Conservation (phyloP, 2,329 filamentous ascomycete genomes). For the Sclerotinia spermophila region DNA sequence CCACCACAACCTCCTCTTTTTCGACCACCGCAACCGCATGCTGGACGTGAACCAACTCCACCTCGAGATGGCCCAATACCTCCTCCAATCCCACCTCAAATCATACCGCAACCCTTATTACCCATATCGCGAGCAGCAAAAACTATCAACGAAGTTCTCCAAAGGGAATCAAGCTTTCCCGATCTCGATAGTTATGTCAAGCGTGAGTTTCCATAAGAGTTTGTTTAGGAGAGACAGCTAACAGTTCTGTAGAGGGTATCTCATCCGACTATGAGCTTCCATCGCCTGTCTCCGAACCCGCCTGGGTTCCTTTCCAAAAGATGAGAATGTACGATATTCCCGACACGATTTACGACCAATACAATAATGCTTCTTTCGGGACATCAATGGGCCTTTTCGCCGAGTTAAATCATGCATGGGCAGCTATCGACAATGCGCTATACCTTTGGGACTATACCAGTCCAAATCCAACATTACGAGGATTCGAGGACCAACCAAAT, state of each 20-base stretch:
- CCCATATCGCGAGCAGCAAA: slow-evolving; percentile 76
- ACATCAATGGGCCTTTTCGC: slow-evolving; percentile 96
- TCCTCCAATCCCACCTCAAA: slow-evolving; percentile 8
- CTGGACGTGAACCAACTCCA: slow-evolving; percentile 25
- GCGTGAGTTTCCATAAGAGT: slow-evolving; percentile 55
- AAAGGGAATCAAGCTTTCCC: slow-evolving; percentile 75
- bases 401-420: slow-evolving; percentile 92
- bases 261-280: slow-evolving; percentile 90
- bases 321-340: slow-evolving; percentile 85
- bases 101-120: slow-evolving; percentile 46
- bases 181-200: slow-evolving; percentile 86
- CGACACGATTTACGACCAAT: slow-evolving; percentile 87
- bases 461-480: slow-evolving; percentile 85
- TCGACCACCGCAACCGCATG: slow-evolving; percentile 21
- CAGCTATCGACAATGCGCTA: slow-evolving; percentile 89
- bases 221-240: slow-evolving; percentile 31
- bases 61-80: slow-evolving; percentile 21
- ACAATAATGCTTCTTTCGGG: slow-evolving; percentile 79
- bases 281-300: slow-evolving; percentile 49
- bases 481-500: slow-evolving; percentile 84
- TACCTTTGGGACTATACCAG: slow-evolving; percentile 98
- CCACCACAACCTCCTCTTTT: slow-evolving; percentile 50
- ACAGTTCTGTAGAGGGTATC: slow-evolving; percentile 62
- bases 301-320: slow-evolving; percentile 89
- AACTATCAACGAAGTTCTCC: slow-evolving; percentile 77